These are phyloP conservation scores for Eucalyptus rudis DNA, from an alignment of 345 rosid species.

Conservation along the genomic window DNA sequence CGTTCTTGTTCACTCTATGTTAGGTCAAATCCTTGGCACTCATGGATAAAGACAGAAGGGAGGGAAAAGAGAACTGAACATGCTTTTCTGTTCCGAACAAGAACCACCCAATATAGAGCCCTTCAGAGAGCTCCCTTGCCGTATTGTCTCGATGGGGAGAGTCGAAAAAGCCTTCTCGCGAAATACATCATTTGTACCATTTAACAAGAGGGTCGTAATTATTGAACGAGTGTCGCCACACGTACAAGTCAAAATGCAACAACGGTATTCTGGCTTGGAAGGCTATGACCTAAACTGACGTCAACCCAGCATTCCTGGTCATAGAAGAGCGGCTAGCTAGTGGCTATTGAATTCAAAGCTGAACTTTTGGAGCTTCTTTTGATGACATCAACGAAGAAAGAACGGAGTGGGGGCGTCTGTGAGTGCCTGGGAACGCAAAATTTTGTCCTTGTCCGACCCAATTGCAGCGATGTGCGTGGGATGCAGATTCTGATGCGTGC, in stretches of 20 bases:
- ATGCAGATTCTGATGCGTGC: neutral
- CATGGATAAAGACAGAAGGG: neutral
- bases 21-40: neutral
- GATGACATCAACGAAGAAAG: neutral
- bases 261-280: neutral
- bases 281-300: neutral
- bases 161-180: neutral
- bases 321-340: neutral
- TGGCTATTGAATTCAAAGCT: neutral
- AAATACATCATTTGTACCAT: neutral
- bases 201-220: neutral
- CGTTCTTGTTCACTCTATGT: neutral
- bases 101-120: neutral
- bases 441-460: neutral
- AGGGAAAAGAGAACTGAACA: neutral
- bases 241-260: neutral
- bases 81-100: neutral
- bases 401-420: neutral
- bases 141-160: neutral
- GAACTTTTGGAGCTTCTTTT: neutral
- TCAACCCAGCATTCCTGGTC: neutral
- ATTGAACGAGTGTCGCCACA: neutral
- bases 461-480: neutral
- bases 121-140: neutral
- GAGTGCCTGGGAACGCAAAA: neutral